phyloP scores from a whole-genome alignment of 345 rosid species.

The Brassica cretica region DNA sequence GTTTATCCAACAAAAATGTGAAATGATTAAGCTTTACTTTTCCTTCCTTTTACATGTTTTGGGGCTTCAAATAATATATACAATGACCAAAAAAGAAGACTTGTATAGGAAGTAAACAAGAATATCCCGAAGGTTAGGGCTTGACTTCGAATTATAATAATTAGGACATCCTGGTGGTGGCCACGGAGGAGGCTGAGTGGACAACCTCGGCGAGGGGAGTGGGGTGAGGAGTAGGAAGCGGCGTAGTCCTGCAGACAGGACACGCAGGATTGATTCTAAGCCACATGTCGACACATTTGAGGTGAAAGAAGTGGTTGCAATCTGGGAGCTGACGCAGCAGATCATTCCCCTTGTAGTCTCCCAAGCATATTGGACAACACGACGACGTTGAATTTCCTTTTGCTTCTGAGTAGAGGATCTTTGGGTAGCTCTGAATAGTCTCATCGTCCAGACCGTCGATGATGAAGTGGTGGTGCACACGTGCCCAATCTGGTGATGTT shows the following conservation, averaged over 20 bases:
- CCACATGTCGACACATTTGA: conserved; percentile 86
- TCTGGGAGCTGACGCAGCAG: conserved; percentile 65
- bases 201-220: conserved; percentile 83
- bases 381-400: conserved; percentile 47
- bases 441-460: conserved; percentile 77
- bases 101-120: neutral
- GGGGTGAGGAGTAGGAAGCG: conserved; percentile 71
- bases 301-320: conserved; percentile 76
- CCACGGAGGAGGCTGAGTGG: conserved; percentile 52
- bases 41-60: neutral
- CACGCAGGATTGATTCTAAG: conserved; percentile 69
- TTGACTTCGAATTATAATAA: neutral
- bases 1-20: conserved; percentile 20
- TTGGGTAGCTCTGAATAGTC: conserved; percentile 70
- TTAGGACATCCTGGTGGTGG: conserved; percentile 45
- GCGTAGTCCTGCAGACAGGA: conserved; percentile 79
- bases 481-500: conserved; percentile 15
- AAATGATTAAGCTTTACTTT: neutral
- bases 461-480: conserved; percentile 30
- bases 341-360: conserved; percentile 67
- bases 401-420: conserved; percentile 66
- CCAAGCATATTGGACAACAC: conserved; percentile 83
- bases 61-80: conserved; percentile 15
- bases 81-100: neutral
- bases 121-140: neutral